phyloP scores from a whole-genome alignment of 441 rosid genomes.

The Eugenia klotzschiana region DNA sequence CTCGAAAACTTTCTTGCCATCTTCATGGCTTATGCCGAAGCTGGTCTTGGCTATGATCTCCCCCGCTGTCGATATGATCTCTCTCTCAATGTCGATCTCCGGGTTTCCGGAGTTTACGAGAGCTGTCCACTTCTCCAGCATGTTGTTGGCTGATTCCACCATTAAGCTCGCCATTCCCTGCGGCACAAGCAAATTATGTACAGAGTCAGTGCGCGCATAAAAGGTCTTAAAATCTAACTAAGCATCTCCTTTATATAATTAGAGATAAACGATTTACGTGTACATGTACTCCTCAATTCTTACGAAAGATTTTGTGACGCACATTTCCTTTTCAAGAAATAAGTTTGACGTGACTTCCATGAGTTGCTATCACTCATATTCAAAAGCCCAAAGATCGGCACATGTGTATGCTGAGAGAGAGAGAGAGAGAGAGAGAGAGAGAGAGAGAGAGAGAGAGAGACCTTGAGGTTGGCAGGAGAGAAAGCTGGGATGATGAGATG shows the following conservation, averaged over 20 bases:
- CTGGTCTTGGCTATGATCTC: constrained; percentile 83
- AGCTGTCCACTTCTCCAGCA: constrained; percentile 38
- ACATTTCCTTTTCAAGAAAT: neutral
- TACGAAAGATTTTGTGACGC: neutral
- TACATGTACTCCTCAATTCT: neutral
- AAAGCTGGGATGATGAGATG: constrained; percentile 83
- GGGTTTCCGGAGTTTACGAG: constrained; percentile 29
- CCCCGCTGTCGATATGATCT: constrained; percentile 54
- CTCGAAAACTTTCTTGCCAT: constrained; percentile 42
- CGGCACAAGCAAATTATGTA: neutral
- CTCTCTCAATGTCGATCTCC: constrained; percentile 59
- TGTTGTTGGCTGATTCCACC: constrained; percentile 59
- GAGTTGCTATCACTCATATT: neutral
- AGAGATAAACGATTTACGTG: neutral
- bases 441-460: neutral
- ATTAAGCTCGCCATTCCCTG: constrained; percentile 57
- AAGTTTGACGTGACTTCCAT: neutral
- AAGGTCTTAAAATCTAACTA: neutral
- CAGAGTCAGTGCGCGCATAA: neutral
- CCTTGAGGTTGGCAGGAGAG: constrained; percentile 73
- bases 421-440: too few relatives aligned
- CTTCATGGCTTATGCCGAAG: constrained; percentile 53
- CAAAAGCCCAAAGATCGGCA: neutral
- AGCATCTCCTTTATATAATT: neutral
- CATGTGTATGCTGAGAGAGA: neutral